Percentiles rank a stretch among this genome's conserved stretches.
These are phyloP conservation scores for Alternaria rosae DNA, from an alignment of 2,329 filamentous ascomycete genomes.

Conservation along the genomic window DNA sequence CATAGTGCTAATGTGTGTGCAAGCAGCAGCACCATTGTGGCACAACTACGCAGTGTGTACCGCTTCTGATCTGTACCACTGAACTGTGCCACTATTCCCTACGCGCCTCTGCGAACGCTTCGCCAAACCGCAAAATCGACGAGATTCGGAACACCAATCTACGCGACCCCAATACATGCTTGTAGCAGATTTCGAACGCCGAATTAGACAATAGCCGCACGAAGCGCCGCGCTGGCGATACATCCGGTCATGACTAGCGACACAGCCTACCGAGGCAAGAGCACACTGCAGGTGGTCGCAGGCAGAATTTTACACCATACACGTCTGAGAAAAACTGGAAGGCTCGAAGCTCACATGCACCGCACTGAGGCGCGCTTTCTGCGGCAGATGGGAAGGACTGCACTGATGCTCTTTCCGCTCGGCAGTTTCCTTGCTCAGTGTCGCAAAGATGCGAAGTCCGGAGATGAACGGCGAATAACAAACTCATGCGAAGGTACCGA, in stretches of 20 bases:
- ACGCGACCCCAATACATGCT: neutral
- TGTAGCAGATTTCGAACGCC: neutral
- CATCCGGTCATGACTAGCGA: neutral
- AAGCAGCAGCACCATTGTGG: constrained; percentile 2
- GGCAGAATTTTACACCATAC: neutral
- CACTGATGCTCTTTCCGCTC: neutral
- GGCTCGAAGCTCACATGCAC: neutral
- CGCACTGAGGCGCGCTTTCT: neutral
- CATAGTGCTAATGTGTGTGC: constrained; percentile 9
- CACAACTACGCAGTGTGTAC: neutral
- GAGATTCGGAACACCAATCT: neutral
- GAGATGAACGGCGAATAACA: neutral
- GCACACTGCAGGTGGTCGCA: neutral
- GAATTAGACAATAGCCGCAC: neutral
- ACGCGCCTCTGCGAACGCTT: neutral
- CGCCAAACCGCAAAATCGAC: neutral
- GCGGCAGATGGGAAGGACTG: neutral
- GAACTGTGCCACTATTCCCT: neutral
- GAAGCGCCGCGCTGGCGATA: neutral
- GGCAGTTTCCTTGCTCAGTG: neutral
- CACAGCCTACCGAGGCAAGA: neutral
- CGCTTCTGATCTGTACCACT: neutral
- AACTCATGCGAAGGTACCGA: neutral
- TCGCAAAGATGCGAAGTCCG: neutral
- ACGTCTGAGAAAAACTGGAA: neutral